Base-by-base conservation (phyloP, 2,329 filamentous ascomycete genomes). In the Botrytis aclada region DNA sequence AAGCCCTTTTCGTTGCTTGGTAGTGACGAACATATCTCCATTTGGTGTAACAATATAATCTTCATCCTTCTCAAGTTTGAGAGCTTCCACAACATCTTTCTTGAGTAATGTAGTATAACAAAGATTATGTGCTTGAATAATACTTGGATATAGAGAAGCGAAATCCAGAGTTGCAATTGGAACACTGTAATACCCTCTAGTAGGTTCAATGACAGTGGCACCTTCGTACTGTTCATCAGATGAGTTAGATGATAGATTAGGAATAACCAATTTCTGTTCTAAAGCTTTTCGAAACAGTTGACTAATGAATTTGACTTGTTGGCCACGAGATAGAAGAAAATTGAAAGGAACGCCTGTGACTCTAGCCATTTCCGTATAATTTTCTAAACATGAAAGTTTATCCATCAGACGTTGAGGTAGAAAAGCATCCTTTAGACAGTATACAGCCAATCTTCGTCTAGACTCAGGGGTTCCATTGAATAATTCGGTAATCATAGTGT, bases 341-440 rank as follows among this genome's bases (percentile, higher is more conserved):
- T 97, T 98, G 86, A 99, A 99, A 0, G 96, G 96, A 7, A 99
- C 95, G 78, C 96, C 96, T 39, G 97, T 99, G 83, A 99, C 96
- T 89, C 96, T 96, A 73, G 96, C 95, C 96, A 99, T 99, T 84
- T 99, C 96, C 0, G 96, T 98, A 80, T 98, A 98, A 81, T 99
- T 99, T 83, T 97, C 93, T n/a, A 99, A 86, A 83, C 96, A 98
- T 80, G 97, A 98, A 39, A 99, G 86, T 82, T 99, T 99, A 81
- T 99, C 96, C 90, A 99, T 95, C 69, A 99, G 83, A 74, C 97
- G 86, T 80, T 98, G 95, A 1, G 96, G 96, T 5, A 99, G 86
- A 79, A 97, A 99, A 0, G 96, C 96, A 84, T 99, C 97, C 83
- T 99, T 99, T 77, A 99, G 83, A 83, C 96, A 99, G 84, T 99